Conservation (phyloP, 2,329 filamentous ascomycete genomes). For the Paecilomyces dactylethromorphus region DNA sequence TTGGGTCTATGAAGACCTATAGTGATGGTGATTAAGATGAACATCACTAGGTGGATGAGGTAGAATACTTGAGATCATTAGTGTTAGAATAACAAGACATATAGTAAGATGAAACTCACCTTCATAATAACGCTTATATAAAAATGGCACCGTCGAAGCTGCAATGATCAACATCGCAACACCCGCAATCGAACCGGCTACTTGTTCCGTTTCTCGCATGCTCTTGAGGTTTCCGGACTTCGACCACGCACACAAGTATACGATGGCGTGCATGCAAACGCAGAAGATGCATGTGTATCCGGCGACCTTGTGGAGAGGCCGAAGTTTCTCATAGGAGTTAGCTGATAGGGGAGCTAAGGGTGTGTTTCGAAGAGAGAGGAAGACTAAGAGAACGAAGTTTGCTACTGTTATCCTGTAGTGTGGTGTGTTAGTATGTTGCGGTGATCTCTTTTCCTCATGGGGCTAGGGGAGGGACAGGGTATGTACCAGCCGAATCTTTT, state of each 20-base stretch:
- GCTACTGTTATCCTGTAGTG: constrained; percentile 7
- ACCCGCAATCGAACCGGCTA: neutral
- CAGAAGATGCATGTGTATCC: constrained; percentile 11
- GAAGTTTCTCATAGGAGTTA: constrained; percentile 12
- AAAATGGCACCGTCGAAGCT: neutral
- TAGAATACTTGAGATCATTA: constrained; percentile 7
- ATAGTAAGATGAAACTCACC: neutral
- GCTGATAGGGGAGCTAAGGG: constrained; percentile 9
- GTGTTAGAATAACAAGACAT: neutral
- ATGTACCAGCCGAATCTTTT: neutral
- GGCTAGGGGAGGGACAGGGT: neutral
- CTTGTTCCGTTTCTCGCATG: neutral
- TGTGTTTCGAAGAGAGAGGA: constrained; percentile 10
- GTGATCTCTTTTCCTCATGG: neutral
- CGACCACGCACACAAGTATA: constrained; percentile 2
- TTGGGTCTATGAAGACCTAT: constrained; percentile 7
- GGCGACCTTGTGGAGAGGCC: constrained; percentile 11
- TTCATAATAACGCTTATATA: neutral
- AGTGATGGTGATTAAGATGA: constrained; percentile 7
- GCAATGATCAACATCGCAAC: constrained; percentile 1
- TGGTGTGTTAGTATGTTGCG: neutral
- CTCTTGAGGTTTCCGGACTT: neutral
- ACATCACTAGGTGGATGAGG: constrained; percentile 5
- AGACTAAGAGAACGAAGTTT: constrained; percentile 10
- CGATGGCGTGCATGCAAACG: constrained; percentile 1